Evolutionary conservation across 805 yeast species (phyloP).

Genomic region (Kazachstania bromeliacearum): DNA sequence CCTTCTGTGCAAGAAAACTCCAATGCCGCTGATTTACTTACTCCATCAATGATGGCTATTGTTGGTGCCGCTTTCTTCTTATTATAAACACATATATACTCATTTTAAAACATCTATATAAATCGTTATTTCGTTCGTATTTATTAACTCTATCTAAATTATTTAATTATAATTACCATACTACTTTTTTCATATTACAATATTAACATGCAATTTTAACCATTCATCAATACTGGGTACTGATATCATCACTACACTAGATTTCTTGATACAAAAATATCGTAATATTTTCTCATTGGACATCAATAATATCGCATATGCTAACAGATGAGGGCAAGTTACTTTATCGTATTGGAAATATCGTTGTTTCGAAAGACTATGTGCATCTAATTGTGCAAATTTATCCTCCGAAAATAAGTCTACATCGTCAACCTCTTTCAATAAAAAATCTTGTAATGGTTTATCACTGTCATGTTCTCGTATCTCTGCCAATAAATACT

Average conservation of each 20-base stretch:
- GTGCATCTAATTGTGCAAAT: constrained; percentile 22
- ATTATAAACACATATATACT: constrained; percentile 4
- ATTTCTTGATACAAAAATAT: constrained; percentile 16
- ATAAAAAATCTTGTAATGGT: constrained; percentile 4
- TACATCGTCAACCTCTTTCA: constrained; percentile 14
- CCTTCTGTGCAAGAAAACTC: not conserved
- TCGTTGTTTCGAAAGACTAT: constrained; percentile 20
- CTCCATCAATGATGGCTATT: constrained; percentile 8
- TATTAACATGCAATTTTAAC: constrained; percentile 28
- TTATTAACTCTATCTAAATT: not conserved
- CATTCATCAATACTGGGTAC: constrained; percentile 28
- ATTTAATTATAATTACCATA: not conserved
- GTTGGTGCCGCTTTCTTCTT: constrained; percentile 10
- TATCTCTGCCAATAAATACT: constrained; percentile 12
- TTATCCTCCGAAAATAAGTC: constrained; percentile 19
- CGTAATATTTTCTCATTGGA: constrained; percentile 13
- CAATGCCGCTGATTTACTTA: constrained; percentile 6
- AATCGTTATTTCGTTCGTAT: not conserved
- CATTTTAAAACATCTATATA: not conserved
- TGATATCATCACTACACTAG: constrained; percentile 18
- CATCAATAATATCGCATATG: constrained; percentile 21
- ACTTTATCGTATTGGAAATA: constrained; percentile 19
- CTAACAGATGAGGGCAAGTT: constrained; percentile 28
- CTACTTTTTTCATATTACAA: constrained; percentile 5
- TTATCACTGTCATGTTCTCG: not conserved